Evolutionary conservation across 2,329 filamentous ascomycete genomes (phyloP).

Genomic region (Fusarium palustre): DNA sequence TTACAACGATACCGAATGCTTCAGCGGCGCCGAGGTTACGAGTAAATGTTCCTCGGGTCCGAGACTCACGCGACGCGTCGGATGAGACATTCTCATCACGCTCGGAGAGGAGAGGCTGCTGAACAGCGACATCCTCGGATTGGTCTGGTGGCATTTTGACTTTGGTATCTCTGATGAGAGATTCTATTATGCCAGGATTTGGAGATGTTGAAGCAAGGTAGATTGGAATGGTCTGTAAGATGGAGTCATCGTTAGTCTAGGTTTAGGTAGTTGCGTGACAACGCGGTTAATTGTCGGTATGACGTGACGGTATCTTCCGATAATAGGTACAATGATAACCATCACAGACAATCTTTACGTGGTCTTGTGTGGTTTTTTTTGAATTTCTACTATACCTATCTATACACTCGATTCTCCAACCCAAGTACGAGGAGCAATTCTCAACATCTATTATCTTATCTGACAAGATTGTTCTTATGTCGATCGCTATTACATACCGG

Average conservation of each 20-base stretch:
- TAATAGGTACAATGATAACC: not conserved
- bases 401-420: not conserved
- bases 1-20: constrained; percentile 70
- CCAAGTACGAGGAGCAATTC: not conserved
- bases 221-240: not conserved
- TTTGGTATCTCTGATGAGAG: not conserved
- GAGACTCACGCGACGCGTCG: constrained; percentile 10
- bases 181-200: not conserved
- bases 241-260: constrained; percentile 12
- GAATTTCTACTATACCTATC: no score
- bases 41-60: constrained; percentile 49
- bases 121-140: constrained; percentile 12
- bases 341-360: not conserved
- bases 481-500: not conserved
- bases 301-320: constrained; percentile 10
- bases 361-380: not conserved
- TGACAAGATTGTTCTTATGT: not conserved
- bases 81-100: constrained; percentile 8
- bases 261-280: constrained; percentile 7
- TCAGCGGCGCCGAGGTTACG: constrained; percentile 61
- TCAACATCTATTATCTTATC: not conserved
- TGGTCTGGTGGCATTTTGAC: constrained; percentile 29
- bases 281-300: constrained; percentile 42
- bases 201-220: not conserved
- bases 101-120: constrained; percentile 34